Percentiles rank a stretch among this genome's conserved stretches.
Conservation (phyloP, 1,284 basidiomycete genomes). For the Cutaneotrichosporon spelunceum region DNA sequence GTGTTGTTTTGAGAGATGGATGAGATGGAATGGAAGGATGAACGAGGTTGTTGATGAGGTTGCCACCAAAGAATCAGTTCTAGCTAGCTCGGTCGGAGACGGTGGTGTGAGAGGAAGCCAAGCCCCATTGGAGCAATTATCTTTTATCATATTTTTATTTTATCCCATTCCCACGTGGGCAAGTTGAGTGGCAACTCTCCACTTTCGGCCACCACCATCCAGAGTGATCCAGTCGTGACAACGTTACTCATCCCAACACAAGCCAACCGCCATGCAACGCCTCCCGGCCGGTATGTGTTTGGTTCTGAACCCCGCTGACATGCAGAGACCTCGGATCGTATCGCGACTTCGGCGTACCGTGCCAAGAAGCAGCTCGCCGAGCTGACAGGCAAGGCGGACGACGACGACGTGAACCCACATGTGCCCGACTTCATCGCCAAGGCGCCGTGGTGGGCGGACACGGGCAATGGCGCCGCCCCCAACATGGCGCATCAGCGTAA, state of each 20-base stretch:
- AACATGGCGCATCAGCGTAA: constrained; percentile 82
- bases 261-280: constrained; percentile 26
- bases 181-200: constrained; percentile 1
- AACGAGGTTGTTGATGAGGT: not conserved
- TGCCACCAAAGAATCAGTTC: not conserved
- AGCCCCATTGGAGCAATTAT: not conserved
- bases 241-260: constrained; percentile 1
- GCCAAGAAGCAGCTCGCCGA: constrained; percentile 88
- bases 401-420: constrained; percentile 94
- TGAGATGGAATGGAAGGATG: not conserved
- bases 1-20: not conserved
- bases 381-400: constrained; percentile 96
- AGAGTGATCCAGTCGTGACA: not conserved
- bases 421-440: constrained; percentile 88
- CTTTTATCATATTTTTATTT: not conserved
- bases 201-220: not conserved
- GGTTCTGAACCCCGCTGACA: not conserved
- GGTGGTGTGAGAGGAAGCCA: not conserved
- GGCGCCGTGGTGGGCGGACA: constrained; percentile 95
- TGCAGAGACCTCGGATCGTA: constrained; percentile 55
- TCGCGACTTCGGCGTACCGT: constrained; percentile 88
- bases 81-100: not conserved
- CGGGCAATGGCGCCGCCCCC: constrained; percentile 59
- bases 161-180: not conserved
- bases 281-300: constrained; percentile 23